These are phyloP conservation scores for Fusarium protoensiforme DNA, from an alignment of 2,329 filamentous ascomycete species.

Conservation along the genomic window DNA sequence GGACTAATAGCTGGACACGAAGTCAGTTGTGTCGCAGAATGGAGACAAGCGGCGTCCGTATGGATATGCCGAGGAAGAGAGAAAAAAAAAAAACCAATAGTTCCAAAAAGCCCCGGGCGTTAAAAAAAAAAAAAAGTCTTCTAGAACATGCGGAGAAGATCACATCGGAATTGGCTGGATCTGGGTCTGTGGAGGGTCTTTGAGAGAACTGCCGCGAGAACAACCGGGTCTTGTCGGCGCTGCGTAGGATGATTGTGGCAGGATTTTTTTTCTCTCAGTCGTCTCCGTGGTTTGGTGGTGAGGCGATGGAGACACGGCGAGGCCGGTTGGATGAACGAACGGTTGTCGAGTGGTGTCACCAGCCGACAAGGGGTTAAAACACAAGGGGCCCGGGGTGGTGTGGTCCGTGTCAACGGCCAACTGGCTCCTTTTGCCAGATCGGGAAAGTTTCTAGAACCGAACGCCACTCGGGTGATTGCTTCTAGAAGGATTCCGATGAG, in stretches of 20 bases:
- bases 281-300: slow-evolving; percentile 21
- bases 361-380: slow-evolving; percentile 1
- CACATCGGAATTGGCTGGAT: slow-evolving; percentile 21
- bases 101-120: slow-evolving; percentile 20
- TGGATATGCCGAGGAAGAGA: slow-evolving; percentile 7
- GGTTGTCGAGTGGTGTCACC: slow-evolving; percentile 34
- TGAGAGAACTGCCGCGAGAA: slow-evolving; percentile 10
- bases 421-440: slow-evolving; percentile 8
- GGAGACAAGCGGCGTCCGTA: slow-evolving; percentile 12
- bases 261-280: slow-evolving; percentile 8
- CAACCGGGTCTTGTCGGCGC: slow-evolving; percentile 15
- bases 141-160: slow-evolving; percentile 21
- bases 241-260: slow-evolving; percentile 28
- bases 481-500: slow-evolving; percentile 34
- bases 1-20: slow-evolving; percentile 3
- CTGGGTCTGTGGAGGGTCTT: slow-evolving; percentile 1
- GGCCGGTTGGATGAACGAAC: slow-evolving; percentile 35
- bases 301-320: slow-evolving; percentile 45
- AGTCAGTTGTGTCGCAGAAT: slow-evolving; percentile 23
- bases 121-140: slow-evolving; percentile 26
- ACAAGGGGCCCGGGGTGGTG: slow-evolving; percentile 23
- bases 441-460: slow-evolving; percentile 42
- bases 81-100: slow-evolving; percentile 29
- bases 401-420: slow-evolving; percentile 26
- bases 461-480: slow-evolving; percentile 23